Conservation (phyloP, 441 rosid genomes). For the Brassica balearica region DNA sequence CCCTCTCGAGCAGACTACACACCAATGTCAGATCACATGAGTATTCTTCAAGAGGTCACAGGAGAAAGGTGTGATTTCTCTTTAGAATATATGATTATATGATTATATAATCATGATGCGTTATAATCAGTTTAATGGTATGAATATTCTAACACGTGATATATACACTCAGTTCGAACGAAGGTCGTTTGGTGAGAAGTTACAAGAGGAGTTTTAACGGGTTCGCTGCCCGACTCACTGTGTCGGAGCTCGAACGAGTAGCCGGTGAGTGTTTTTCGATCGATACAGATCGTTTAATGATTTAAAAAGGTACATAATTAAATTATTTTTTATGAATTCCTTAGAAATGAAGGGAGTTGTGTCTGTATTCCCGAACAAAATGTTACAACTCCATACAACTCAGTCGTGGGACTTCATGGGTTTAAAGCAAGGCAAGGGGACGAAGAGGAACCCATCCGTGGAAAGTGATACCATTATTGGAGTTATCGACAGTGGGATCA, state of each 20-base stretch:
- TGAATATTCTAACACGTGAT: no score
- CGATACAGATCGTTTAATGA: not conserved
- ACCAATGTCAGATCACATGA: conserved; percentile 47
- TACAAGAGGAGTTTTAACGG: conserved; percentile 49
- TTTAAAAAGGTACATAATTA: not conserved
- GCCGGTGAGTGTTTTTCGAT: not conserved
- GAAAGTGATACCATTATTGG: conserved; percentile 54
- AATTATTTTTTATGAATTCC: not conserved
- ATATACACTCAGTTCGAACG: conserved; percentile 34
- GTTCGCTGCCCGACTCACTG: conserved; percentile 23
- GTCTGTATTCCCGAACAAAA: conserved; percentile 60
- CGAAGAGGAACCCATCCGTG: not conserved
- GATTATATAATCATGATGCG: no score
- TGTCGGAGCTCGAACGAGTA: conserved; percentile 3
- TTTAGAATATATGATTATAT: not conserved
- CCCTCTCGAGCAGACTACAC: conserved; percentile 42
- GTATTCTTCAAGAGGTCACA: conserved; percentile 43
- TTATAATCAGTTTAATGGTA: no score
- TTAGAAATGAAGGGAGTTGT: conserved; percentile 51
- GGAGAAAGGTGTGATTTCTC: conserved; percentile 40
- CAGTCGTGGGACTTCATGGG: conserved; percentile 67
- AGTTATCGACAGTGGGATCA: conserved; percentile 51
- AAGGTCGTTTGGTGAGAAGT: conserved; percentile 49
- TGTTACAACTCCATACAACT: conserved; percentile 52
- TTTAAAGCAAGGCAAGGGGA: conserved; percentile 15